Evolutionary conservation across 768 basidiomycete species (phyloP).

Genomic region (Amanita muscaria): DNA sequence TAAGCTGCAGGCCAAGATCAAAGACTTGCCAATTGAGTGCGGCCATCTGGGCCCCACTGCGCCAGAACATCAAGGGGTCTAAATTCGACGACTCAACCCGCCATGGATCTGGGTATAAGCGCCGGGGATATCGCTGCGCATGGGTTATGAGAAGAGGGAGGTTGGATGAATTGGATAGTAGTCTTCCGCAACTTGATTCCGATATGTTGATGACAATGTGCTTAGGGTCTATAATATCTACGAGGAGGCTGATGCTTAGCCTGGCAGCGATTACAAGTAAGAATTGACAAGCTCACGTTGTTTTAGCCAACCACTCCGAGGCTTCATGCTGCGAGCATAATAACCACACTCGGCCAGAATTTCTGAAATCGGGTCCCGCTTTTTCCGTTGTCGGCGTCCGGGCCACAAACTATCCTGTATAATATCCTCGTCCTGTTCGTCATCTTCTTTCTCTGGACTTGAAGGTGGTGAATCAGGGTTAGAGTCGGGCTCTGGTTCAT

Average conservation of each 20-base stretch:
- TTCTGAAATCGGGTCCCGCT: constrained; percentile 32
- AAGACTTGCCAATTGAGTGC: constrained; percentile 59
- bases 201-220: constrained; percentile 56
- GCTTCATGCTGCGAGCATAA: constrained; percentile 58
- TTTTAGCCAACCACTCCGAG: constrained; percentile 39
- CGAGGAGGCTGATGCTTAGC: too few relatives aligned
- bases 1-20: constrained; percentile 48
- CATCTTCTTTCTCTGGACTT: constrained; percentile 16
- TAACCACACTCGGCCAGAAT: constrained; percentile 47
- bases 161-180: constrained; percentile 28
- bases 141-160: constrained; percentile 32
- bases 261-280: background rate
- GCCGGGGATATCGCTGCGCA: constrained; percentile 36
- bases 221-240: constrained; percentile 33
- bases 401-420: constrained; percentile 6
- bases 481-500: constrained; percentile 17
- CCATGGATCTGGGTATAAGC: constrained; percentile 50
- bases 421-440: constrained; percentile 12
- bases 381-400: constrained; percentile 14
- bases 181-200: constrained; percentile 32
- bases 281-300: constrained; percentile 19
- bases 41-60: constrained; percentile 47
- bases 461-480: constrained; percentile 14
- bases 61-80: constrained; percentile 44
- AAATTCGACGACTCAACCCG: constrained; percentile 49